These are phyloP conservation scores for Dryas alaskensis DNA, from an alignment of 306 rosid species.

Conservation along the genomic window DNA sequence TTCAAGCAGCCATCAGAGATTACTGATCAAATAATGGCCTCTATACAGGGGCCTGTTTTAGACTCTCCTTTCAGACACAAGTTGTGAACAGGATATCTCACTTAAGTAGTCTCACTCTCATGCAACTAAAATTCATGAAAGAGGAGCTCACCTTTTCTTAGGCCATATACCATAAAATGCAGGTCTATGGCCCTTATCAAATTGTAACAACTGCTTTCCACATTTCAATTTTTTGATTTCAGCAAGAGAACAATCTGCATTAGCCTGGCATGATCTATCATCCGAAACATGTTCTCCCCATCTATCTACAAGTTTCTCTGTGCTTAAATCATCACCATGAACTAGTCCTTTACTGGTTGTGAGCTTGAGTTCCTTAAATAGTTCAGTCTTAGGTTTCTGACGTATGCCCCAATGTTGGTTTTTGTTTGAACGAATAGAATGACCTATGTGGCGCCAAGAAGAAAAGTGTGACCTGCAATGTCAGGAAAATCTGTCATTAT, in stretches of 20 bases:
- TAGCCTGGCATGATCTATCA: constrained; percentile 38
- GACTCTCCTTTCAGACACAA: neutral
- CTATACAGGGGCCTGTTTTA: neutral
- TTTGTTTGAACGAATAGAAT: constrained; percentile 52
- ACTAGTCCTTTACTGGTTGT: constrained; percentile 44
- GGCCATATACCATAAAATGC: constrained; percentile 91
- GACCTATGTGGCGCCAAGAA: constrained; percentile 61
- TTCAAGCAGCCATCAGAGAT: neutral
- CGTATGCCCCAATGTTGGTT: constrained; percentile 79
- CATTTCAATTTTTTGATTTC: constrained; percentile 38
- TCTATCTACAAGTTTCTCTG: constrained; percentile 53
- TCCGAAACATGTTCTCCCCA: constrained; percentile 44
- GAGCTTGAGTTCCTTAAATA: constrained; percentile 73
- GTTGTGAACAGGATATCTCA: constrained; percentile 12
- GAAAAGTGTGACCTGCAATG: constrained; percentile 64
- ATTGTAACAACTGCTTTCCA: constrained; percentile 74
- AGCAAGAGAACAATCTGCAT: constrained; percentile 36
- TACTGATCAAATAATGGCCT: neutral
- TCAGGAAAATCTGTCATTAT: constrained; percentile 5
- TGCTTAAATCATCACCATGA: constrained; percentile 48
- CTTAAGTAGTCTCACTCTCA: neutral
- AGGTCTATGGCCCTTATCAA: constrained; percentile 83
- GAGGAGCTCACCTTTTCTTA: constrained; percentile 56
- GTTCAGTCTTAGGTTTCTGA: constrained; percentile 57
- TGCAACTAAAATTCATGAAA: constrained; percentile 10